Base-by-base conservation (phyloP, 2,329 filamentous ascomycete species). In the Zymoseptoria ardabiliae region DNA sequence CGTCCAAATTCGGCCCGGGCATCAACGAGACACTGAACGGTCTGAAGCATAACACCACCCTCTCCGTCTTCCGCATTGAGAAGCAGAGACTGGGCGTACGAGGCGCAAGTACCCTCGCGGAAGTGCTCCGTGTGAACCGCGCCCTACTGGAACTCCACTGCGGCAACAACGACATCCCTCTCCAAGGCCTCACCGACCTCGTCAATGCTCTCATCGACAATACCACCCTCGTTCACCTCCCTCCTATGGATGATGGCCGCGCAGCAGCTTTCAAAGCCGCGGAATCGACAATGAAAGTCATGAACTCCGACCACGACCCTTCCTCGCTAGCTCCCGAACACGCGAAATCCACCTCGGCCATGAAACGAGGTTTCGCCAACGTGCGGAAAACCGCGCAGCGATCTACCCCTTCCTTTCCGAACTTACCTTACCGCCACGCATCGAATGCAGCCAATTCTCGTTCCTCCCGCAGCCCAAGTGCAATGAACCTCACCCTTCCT, bases 171-270 rank as follows among this genome's bases (percentile, higher is more conserved):
- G 84, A 85, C 57, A 87, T 89, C 58, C 85, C 85, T 52, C 77
- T 89, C n/a, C 84, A 86, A 63, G 86, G 85, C 1, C 86, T 88
- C 63, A 88, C 85, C 0, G 84, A 86, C 55, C 75, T 89, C 6
- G 84, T 90, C 54, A 87, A 89, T 66, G 81, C 85, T 19, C 73
- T 90, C n/a, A 80, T 86, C 60, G 81, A 80, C 50, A 90, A 90
- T 67, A 81, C 79, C 2, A 82, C 81, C 0, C 71, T 90, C 1
- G 70, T 88, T 13, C 81, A 81, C 65, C 78, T 90, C 35, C 85
- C 87, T 5, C 76, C 74, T 9, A 86, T 89, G 82, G 78, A 81
- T 41, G 78, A 82, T 62, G 85, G 87, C 62, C 80, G 86, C 53
- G 76, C 79, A 22, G 78, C 81, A 64, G 83, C 86, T 2, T 79